Evolutionary conservation across 768 basidiomycete genomes (phyloP).

Genomic region (Macrolepiota dolichaula): DNA sequence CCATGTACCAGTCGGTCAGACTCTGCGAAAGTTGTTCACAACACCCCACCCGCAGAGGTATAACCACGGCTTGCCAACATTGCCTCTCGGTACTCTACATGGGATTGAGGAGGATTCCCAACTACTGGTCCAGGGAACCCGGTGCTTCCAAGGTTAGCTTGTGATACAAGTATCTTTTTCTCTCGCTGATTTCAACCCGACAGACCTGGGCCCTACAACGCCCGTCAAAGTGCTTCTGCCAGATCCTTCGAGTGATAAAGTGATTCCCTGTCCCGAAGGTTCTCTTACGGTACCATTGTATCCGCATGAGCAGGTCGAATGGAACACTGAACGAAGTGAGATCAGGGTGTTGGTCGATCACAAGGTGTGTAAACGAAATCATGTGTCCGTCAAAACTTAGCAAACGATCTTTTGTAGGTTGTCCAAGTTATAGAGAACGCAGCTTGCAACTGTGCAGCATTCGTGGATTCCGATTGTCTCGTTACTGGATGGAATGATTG

Average conservation of each 20-base stretch:
- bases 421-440: conserved; percentile 77
- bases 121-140: conserved; percentile 53
- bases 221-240: conserved; percentile 50
- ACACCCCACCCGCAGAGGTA: conserved; percentile 73
- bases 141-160: conserved; percentile 52
- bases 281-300: conserved; percentile 53
- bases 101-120: conserved; percentile 86
- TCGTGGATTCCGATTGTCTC: conserved; percentile 70
- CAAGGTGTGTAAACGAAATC: conserved; percentile 35
- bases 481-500: conserved; percentile 81
- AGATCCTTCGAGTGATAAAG: conserved; percentile 55
- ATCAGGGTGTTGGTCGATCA: conserved; percentile 62
- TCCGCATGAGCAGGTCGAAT: conserved; percentile 69
- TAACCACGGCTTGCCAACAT: conserved; percentile 64
- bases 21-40: conserved; percentile 81
- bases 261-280: conserved; percentile 62
- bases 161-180: not conserved
- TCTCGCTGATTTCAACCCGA: not conserved
- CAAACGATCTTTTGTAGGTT: conserved; percentile 35
- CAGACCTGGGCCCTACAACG: conserved; percentile 46
- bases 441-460: conserved; percentile 69
- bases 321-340: conserved; percentile 53
- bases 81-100: conserved; percentile 68
- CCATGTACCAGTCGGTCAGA: conserved; percentile 71
- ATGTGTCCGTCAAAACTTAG: not conserved